These are phyloP conservation scores for Lentinula raphanica DNA, from an alignment of 768 basidiomycete genomes.

Conservation along the genomic window DNA sequence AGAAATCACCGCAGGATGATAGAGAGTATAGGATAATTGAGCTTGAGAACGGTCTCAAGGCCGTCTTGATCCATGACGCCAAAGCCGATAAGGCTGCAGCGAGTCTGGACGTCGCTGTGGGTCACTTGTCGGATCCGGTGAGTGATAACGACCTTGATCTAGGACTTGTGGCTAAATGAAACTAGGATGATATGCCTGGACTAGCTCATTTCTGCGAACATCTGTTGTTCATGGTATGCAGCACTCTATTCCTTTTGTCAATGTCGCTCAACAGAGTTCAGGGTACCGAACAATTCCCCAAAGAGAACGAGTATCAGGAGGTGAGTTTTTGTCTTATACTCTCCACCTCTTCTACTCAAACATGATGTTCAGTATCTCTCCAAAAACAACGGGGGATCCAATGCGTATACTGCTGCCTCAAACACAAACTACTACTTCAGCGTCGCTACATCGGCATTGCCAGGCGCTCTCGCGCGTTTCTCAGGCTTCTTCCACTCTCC, in stretches of 20 bases:
- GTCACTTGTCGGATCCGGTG: slow-evolving; percentile 90
- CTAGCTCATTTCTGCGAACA: slow-evolving; percentile 97
- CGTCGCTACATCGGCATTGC: slow-evolving; percentile 57
- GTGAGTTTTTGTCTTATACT: slow-evolving; percentile 27
- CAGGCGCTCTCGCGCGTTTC: slow-evolving; percentile 71
- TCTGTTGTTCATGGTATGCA: slow-evolving; percentile 81
- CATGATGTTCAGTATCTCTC: slow-evolving; percentile 58
- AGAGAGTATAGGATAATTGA: slow-evolving; percentile 75
- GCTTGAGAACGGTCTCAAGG: slow-evolving; percentile 88
- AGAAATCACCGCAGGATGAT: slow-evolving; percentile 73
- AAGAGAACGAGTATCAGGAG: slow-evolving; percentile 93
- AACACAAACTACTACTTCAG: slow-evolving; percentile 89
- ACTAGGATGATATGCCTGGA: slow-evolving; percentile 82
- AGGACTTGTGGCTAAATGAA: slow-evolving; percentile 2
- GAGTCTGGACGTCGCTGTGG: slow-evolving; percentile 90
- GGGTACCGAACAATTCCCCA: slow-evolving; percentile 81
- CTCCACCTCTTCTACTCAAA: slow-evolving; percentile 4
- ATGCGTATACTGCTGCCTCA: slow-evolving; percentile 88
- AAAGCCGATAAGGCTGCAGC: slow-evolving; percentile 93
- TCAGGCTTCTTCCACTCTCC: slow-evolving; percentile 91
- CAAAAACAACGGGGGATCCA: slow-evolving; percentile 80
- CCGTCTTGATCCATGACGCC: slow-evolving; percentile 74
- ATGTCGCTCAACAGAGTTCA: slow-evolving; percentile 19
- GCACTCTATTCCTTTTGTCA: slow-evolving; percentile 7
- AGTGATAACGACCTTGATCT: slow-evolving; percentile 22